A percentile compares a stretch with the other conserved stretches of the same genome.
These are phyloP conservation scores for Trichophyton verrucosum DNA, from an alignment of 2,329 filamentous ascomycete genomes.

Conservation along the genomic window DNA sequence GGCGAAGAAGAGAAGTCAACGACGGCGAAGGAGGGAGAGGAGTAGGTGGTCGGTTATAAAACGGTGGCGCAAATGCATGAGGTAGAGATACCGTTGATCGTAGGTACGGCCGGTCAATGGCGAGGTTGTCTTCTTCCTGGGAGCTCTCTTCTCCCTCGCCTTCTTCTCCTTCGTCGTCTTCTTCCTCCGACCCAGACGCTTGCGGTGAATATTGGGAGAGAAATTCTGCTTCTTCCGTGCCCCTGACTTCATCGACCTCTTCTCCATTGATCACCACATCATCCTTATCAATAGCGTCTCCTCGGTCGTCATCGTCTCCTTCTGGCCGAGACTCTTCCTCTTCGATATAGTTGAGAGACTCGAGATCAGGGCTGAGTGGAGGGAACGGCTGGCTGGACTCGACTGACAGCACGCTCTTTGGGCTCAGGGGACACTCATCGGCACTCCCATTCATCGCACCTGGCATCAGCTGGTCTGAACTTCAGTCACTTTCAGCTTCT, in stretches of 20 bases:
- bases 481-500: background rate
- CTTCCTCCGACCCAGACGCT: conserved; percentile 12
- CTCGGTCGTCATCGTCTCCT: conserved; percentile 17
- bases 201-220: conserved; percentile 29
- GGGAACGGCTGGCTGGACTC: conserved; percentile 11
- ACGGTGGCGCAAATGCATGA: conserved; percentile 60
- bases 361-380: conserved; percentile 9
- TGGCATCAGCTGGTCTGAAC: background rate
- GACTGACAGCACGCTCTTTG: background rate
- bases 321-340: background rate
- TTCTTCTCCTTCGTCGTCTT: conserved; percentile 10
- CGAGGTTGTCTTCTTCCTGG: conserved; percentile 20
- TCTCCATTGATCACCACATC: conserved; percentile 11
- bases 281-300: conserved; percentile 15
- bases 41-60: conserved; percentile 94
- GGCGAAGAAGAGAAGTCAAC: conserved; percentile 76
- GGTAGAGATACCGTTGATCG: conserved; percentile 32
- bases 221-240: conserved; percentile 31
- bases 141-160: conserved; percentile 12
- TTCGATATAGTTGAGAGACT: background rate
- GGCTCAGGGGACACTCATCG: background rate
- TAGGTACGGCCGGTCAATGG: conserved; percentile 27
- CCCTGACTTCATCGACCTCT: conserved; percentile 15
- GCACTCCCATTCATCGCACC: background rate
- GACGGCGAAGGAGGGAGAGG: conserved; percentile 87